phyloP scores from a whole-genome alignment of 345 rosid species.

The Eutrema yunnanense region DNA sequence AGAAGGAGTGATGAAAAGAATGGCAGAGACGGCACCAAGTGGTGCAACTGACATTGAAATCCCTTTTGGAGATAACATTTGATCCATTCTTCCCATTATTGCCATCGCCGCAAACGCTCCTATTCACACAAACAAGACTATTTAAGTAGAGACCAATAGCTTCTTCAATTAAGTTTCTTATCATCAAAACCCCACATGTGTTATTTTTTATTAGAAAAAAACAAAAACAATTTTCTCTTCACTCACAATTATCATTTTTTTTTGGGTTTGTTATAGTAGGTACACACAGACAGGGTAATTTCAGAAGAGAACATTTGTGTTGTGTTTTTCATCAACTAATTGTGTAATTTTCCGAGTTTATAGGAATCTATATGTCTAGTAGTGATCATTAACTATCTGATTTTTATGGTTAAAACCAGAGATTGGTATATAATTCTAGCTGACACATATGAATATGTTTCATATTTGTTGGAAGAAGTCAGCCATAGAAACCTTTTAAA shows the following conservation, averaged over 20 bases:
- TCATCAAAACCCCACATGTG: no score
- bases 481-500: slow-evolving; percentile 4
- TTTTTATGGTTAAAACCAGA: not conserved
- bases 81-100: slow-evolving; percentile 77
- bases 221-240: not conserved
- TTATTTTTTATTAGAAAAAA: no score
- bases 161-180: no score
- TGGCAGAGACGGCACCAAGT: slow-evolving; percentile 82
- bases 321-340: no score
- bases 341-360: no score
- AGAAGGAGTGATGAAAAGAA: slow-evolving; percentile 72
- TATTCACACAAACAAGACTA: slow-evolving; percentile 10
- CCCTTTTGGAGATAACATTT: slow-evolving; percentile 63
- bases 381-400: no score
- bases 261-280: no score
- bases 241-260: not conserved
- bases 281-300: no score
- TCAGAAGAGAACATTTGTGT: no score
- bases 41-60: slow-evolving; percentile 82
- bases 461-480: slow-evolving; percentile 1
- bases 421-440: not conserved
- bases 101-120: slow-evolving; percentile 99
- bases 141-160: no score
- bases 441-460: not conserved
- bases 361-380: no score